Percentiles rank a stretch among this genome's conserved stretches.
Conservation (phyloP, 352 stramenopile genomes). For the Phytopythium cucurbitacearum region DNA sequence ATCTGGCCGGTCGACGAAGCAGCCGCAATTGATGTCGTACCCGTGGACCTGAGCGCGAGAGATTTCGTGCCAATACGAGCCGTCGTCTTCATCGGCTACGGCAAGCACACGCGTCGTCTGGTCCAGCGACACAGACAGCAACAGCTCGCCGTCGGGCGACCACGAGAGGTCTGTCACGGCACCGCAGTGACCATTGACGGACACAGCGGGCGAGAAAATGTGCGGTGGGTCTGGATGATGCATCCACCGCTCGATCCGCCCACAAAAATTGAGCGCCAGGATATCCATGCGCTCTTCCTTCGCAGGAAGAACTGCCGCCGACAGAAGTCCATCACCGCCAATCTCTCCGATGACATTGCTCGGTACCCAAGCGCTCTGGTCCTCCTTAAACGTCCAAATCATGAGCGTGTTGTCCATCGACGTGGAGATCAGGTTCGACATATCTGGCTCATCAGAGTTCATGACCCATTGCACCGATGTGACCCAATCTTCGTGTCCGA, state of each 20-base stretch:
- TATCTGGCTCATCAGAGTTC: background rate
- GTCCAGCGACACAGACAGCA: constrained; percentile 72
- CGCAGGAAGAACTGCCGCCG: constrained; percentile 28
- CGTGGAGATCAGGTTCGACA: constrained; percentile 38
- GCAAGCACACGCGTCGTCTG: constrained; percentile 64
- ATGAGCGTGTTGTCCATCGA: constrained; percentile 84
- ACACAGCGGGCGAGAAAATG: constrained; percentile 43
- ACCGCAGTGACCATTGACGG: constrained; percentile 51
- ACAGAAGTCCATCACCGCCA: constrained; percentile 47
- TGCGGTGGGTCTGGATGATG: constrained; percentile 43
- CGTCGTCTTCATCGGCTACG: background rate
- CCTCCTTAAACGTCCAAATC: constrained; percentile 36
- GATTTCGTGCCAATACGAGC: constrained; percentile 46
- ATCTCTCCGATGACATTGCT: constrained; percentile 55
- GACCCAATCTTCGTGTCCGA: constrained; percentile 81
- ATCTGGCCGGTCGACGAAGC: constrained; percentile 25
- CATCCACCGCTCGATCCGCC: constrained; percentile 66
- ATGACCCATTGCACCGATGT: constrained; percentile 63
- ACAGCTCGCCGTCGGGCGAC: constrained; percentile 51
- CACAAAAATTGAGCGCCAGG: constrained; percentile 52
- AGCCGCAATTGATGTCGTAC: constrained; percentile 76
- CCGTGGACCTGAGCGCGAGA: constrained; percentile 76
- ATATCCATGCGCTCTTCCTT: constrained; percentile 32
- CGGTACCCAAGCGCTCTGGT: constrained; percentile 30
- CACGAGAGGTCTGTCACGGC: constrained; percentile 66